A percentile compares a stretch with the other conserved stretches of the same genome.
Evolutionary conservation across 148 eudicot species (phyloP).

Genomic region (Suaeda aralocaspica): DNA sequence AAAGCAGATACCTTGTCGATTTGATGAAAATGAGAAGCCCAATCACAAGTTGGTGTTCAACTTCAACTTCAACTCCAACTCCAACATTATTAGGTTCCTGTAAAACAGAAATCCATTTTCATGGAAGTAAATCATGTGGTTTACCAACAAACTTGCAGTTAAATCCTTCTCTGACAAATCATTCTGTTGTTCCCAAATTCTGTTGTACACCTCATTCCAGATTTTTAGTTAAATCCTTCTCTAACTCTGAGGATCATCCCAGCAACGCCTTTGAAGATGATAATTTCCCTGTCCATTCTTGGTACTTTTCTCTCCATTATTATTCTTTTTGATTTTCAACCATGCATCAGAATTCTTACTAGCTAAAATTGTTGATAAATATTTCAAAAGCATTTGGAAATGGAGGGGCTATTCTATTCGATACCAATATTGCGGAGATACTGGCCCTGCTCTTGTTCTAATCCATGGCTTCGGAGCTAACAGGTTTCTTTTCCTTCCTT

Average conservation of each 20-base stretch:
- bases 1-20: no score
- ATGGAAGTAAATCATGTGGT: not conserved
- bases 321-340: no score
- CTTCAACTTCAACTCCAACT: no score
- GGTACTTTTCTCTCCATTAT: conserved; percentile 20
- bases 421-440: conserved; percentile 66
- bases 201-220: not conserved
- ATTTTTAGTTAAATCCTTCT: not conserved
- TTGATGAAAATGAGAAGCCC: not conserved
- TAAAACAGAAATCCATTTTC: conserved; percentile 9
- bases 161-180: conserved; percentile 14
- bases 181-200: conserved; percentile 18
- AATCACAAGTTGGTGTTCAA: no score
- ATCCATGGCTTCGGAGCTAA: conserved; percentile 98
- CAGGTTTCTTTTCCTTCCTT: conserved; percentile 49
- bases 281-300: not conserved
- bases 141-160: not conserved
- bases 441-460: conserved; percentile 77
- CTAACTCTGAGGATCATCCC: no score
- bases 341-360: not conserved
- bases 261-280: not conserved
- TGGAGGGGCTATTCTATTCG: conserved; percentile 94
- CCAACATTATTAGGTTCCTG: not conserved
- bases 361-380: no score
- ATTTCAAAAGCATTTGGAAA: conserved; percentile 48